These are phyloP conservation scores for Dendrobium officinale DNA, from an alignment of 106 monocot genomes.

Conservation along the genomic window DNA sequence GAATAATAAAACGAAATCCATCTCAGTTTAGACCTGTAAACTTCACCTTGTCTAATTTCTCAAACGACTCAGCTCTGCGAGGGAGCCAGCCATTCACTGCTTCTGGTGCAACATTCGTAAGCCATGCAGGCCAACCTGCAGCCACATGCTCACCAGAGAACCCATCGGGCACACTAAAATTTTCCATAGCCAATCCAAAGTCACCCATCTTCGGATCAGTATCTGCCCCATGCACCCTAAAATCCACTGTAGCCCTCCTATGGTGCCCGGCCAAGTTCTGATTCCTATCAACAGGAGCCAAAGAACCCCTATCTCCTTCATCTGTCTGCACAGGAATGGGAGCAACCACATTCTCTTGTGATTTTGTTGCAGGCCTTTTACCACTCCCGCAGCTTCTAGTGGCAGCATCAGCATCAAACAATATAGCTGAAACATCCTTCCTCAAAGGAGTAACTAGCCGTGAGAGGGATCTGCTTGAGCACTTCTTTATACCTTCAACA, in stretches of 20 bases:
- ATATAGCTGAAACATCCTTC: slow-evolving; percentile 1
- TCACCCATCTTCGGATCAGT: not conserved
- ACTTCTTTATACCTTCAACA: not conserved
- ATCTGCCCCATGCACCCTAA: not conserved
- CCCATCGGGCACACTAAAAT: slow-evolving; percentile 30
- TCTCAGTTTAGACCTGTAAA: not conserved
- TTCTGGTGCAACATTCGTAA: slow-evolving; percentile 45
- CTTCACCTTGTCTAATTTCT: slow-evolving; percentile 65
- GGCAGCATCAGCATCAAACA: not conserved
- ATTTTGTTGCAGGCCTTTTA: slow-evolving; percentile 6
- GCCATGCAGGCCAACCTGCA: slow-evolving; percentile 79
- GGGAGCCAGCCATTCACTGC: slow-evolving; percentile 79
- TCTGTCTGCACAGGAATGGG: not conserved
- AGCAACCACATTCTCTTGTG: not conserved
- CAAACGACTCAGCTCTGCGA: slow-evolving; percentile 48
- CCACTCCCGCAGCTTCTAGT: not conserved
- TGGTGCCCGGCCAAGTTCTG: not conserved
- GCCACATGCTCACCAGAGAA: slow-evolving; percentile 47
- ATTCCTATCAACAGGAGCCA: not conserved
- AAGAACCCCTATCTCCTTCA: slow-evolving; percentile 3
- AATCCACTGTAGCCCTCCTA: slow-evolving; percentile 18
- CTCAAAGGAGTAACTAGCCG: slow-evolving; percentile 9
- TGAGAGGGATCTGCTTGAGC: slow-evolving; percentile 8
- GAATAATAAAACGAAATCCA: not conserved
- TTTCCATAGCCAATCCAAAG: not conserved